These are phyloP conservation scores for Sarocladium kiliense DNA, from an alignment of 2,329 filamentous ascomycete genomes.

Conservation along the genomic window DNA sequence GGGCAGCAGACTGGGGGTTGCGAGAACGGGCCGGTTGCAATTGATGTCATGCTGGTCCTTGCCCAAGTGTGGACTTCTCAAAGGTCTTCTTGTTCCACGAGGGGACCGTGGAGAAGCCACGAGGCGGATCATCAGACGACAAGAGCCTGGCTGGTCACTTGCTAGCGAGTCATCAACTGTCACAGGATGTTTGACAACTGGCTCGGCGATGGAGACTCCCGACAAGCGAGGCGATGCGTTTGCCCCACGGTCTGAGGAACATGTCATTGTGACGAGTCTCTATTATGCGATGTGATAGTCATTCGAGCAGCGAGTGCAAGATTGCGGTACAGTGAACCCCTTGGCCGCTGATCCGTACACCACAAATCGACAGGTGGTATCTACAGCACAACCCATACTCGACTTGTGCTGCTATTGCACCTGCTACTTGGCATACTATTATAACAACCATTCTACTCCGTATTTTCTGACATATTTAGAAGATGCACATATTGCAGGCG, in stretches of 20 bases:
- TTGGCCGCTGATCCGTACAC: too few relatives aligned
- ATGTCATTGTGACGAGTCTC: neutral
- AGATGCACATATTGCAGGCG: too few relatives aligned
- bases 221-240: neutral
- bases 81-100: neutral
- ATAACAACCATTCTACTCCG: too few relatives aligned
- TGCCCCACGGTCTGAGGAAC: neutral
- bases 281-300: neutral
- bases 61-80: neutral
- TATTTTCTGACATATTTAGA: too few relatives aligned
- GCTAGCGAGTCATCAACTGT: constrained; percentile 1
- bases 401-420: too few relatives aligned
- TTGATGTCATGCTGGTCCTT: constrained; percentile 4
- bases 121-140: constrained; percentile 7
- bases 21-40: neutral
- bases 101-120: constrained; percentile 2
- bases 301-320: too few relatives aligned
- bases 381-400: too few relatives aligned
- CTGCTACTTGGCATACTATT: too few relatives aligned
- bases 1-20: neutral
- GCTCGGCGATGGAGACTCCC: constrained; percentile 1
- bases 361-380: too few relatives aligned
- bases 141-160: neutral
- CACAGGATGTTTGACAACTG: constrained; percentile 2
- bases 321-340: too few relatives aligned